Percentiles rank a stretch among this genome's conserved stretches.
Conservation (phyloP, 345 rosid genomes). For the Jatropha curcas region DNA sequence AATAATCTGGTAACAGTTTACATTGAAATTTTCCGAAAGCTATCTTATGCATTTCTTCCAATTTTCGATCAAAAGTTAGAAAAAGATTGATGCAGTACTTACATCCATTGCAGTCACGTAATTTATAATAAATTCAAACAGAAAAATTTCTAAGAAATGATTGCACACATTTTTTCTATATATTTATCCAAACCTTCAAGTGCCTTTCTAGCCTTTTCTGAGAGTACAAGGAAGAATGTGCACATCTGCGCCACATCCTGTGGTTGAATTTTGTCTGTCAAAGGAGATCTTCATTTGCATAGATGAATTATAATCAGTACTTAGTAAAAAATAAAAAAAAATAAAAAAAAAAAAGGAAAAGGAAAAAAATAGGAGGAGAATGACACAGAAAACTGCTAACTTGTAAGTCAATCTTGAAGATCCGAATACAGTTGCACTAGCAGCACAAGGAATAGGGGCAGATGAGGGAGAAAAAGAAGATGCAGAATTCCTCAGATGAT, state of each 20-base stretch:
- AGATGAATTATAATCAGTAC: conserved; percentile 27
- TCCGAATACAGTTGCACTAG: conserved; percentile 36
- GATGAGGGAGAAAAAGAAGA: conserved; percentile 37
- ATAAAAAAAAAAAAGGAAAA: neutral
- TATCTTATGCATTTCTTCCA: neutral
- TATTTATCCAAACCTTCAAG: conserved; percentile 44
- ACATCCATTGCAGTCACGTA: neutral
- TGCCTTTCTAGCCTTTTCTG: conserved; percentile 45
- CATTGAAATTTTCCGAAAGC: neutral
- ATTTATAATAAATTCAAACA: neutral
- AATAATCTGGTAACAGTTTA: neutral
- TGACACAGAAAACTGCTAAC: conserved; percentile 28
- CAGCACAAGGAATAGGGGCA: conserved; percentile 28
- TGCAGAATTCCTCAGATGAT: conserved; percentile 24
- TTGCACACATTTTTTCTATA: neutral
- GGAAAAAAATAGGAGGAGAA: neutral
- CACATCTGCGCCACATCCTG: conserved; percentile 57
- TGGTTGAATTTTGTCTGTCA: conserved; percentile 52
- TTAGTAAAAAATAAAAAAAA: neutral
- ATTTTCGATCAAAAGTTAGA: neutral
- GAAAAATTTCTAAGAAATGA: conserved; percentile 15
- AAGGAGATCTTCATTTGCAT: conserved; percentile 52
- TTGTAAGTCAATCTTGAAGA: conserved; percentile 47
- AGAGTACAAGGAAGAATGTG: conserved; percentile 53
- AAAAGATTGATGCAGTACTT: conserved; percentile 1